These are phyloP conservation scores for Macrocystidia cucumis DNA, from an alignment of 1,284 basidiomycete species.

Conservation along the genomic window DNA sequence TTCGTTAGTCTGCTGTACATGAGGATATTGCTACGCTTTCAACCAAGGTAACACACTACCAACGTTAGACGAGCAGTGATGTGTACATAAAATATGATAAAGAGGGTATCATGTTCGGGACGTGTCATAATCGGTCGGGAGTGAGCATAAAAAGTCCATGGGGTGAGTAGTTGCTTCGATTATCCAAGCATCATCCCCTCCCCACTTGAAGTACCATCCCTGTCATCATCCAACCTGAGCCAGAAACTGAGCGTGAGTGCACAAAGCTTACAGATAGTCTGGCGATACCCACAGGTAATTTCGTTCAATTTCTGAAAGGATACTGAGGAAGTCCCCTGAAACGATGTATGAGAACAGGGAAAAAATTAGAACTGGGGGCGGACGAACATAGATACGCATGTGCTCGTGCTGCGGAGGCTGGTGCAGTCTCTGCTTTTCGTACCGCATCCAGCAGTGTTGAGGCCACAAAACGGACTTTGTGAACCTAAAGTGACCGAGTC, in stretches of 20 bases:
- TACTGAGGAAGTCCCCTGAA: conserved; percentile 83
- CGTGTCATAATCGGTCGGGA: too few relatives aligned
- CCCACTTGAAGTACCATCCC: conserved; percentile 51
- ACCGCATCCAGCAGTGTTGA: conserved; percentile 84
- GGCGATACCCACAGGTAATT: conserved; percentile 66
- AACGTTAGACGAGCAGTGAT: too few relatives aligned
- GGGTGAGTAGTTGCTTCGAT: too few relatives aligned
- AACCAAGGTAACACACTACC: too few relatives aligned
- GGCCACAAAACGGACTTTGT: conserved; percentile 86
- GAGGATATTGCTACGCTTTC: too few relatives aligned
- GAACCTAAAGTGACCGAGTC: conserved; percentile 38
- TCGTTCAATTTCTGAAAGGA: conserved; percentile 81
- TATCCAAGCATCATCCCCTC: conserved; percentile 45
- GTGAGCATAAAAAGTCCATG: too few relatives aligned
- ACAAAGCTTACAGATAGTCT: background rate
- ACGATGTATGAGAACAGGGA: conserved; percentile 6
- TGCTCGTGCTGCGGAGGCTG: conserved; percentile 67
- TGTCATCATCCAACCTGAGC: conserved; percentile 66
- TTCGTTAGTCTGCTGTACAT: too few relatives aligned
- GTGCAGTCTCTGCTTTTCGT: conserved; percentile 68
- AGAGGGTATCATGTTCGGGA: too few relatives aligned
- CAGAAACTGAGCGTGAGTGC: conserved; percentile 10
- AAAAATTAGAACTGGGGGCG: conserved; percentile 10
- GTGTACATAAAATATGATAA: too few relatives aligned
- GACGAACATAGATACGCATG: conserved; percentile 72